Conservation (phyloP, 2,329 filamentous ascomycete species). For the Hymenoscyphus albidus region DNA sequence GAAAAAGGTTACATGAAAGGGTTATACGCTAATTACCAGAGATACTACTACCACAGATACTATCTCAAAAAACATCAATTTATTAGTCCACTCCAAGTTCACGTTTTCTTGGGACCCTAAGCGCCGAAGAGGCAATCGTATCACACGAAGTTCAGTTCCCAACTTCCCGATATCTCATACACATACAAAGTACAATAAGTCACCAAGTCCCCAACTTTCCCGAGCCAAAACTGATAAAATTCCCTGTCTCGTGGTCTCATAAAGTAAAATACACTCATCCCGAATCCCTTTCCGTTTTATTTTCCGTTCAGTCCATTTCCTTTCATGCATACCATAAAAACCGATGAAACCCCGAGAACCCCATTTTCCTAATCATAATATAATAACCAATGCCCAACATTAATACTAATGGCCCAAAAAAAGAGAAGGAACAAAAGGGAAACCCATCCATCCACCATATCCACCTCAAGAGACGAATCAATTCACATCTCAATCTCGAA, state of each 20-base stretch:
- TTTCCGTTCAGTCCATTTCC: neutral
- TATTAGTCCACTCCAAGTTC: too few relatives aligned
- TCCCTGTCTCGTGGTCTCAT: slow-evolving; percentile 3
- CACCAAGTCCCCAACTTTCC: neutral
- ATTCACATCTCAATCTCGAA: neutral
- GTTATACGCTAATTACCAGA: too few relatives aligned
- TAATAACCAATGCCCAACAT: neutral
- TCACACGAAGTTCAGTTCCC: too few relatives aligned
- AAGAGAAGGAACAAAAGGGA: neutral
- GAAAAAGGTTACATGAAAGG: too few relatives aligned
- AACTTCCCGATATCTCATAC: neutral
- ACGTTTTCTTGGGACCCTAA: too few relatives aligned
- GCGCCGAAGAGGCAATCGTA: too few relatives aligned
- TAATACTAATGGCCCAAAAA: neutral
- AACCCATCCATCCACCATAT: neutral
- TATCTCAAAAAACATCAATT: too few relatives aligned
- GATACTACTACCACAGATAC: too few relatives aligned
- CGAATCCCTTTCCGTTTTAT: neutral
- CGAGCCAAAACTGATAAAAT: slow-evolving; percentile 3
- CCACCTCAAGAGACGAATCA: neutral
- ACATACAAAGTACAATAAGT: too few relatives aligned
- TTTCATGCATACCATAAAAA: neutral
- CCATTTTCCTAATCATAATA: neutral
- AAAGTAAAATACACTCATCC: neutral
- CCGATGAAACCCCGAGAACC: neutral